phyloP scores from a whole-genome alignment of 164 flowering plant genomes.

The Vitis riparia region DNA sequence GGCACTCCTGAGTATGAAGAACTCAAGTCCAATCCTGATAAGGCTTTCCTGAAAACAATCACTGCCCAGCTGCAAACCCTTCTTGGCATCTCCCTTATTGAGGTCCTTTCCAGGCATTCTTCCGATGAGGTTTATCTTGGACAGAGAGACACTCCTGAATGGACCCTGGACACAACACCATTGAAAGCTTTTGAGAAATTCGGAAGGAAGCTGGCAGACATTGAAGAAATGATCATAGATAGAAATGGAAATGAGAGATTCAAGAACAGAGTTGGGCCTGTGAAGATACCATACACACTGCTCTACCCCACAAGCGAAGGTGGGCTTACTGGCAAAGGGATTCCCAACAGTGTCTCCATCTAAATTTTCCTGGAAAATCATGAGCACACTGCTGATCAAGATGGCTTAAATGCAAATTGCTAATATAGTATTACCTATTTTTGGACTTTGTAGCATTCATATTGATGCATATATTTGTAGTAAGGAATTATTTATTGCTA shows the following conservation, averaged over 20 bases:
- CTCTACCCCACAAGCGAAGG: slow-evolving; percentile 28
- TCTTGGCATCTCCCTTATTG: slow-evolving; percentile 19
- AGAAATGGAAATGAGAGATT: slow-evolving; percentile 24
- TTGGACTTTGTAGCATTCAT: no score
- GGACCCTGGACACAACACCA: slow-evolving; percentile 15
- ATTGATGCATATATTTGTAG: no score
- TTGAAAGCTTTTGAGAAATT: slow-evolving; percentile 25
- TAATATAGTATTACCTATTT: no score
- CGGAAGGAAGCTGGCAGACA: slow-evolving; percentile 20
- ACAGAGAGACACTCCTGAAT: slow-evolving; percentile 17
- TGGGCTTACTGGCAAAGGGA: slow-evolving; percentile 36
- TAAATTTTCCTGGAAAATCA: no score
- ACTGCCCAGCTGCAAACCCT: slow-evolving; percentile 27
- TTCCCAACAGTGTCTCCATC: slow-evolving; percentile 22
- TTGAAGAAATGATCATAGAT: slow-evolving; percentile 18
- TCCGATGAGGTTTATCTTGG: slow-evolving; percentile 28
- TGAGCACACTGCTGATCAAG: no score
- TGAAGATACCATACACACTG: slow-evolving; percentile 34
- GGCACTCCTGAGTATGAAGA: slow-evolving; percentile 29
- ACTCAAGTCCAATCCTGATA: slow-evolving; percentile 25
- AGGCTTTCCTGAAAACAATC: slow-evolving; percentile 25
- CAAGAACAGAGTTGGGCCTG: slow-evolving; percentile 33
- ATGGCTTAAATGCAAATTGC: no score
- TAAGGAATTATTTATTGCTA: no score
- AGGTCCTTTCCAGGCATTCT: slow-evolving; percentile 21